Base-by-base conservation (phyloP, 768 basidiomycete species). In the Lanmaoa pseudosensibilis region DNA sequence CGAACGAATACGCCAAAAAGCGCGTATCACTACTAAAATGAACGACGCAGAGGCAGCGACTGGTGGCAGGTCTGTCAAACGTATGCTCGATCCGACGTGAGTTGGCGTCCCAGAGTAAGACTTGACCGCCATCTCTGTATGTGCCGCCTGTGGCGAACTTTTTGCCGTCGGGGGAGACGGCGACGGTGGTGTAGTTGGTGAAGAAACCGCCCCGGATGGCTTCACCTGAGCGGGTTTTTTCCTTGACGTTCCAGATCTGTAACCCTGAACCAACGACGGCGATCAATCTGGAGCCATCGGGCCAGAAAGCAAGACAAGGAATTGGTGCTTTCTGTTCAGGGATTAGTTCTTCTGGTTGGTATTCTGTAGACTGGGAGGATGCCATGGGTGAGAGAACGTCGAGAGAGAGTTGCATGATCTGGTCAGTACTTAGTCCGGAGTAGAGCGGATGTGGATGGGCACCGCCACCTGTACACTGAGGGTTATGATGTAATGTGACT, bases 121-220 rank as follows among this genome's bases (percentile, higher is more conserved):
- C 62, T 27, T 65, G 65, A 1, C 65, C 65, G 13, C 65, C 58
- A 38, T 65, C 65, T 27, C 65, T 64, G 49, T 65, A 65, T 0
- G 65, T 67, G 38, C 65, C 65, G 2, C 62, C 62, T 1, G 65
- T 65, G 15, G 65, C 65, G 32, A 65, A 65, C 54, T 58, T 65
- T 51, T 52, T 67, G 5, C 65, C 65, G 52, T 65, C 65, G 25
- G 65, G 13, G 13, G 65, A 65, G 58, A 65, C 49, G 36, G 58
- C 33, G 58, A 65, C 65, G 32, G 65, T 65, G 65, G 58, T 56
- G 43, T 64, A 65, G 52, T 64, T 64, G 45, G 65, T 67, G 65
- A 64, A 65, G 58, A 65, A 65, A 13, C 65, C 65, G 10, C 58
- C 46, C 0, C 65, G 65, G 56, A 65, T 65, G 43, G 15, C 47